Evolutionary conservation across 1,284 basidiomycete genomes (phyloP).

Genomic region (Heterobasidion irregulare): DNA sequence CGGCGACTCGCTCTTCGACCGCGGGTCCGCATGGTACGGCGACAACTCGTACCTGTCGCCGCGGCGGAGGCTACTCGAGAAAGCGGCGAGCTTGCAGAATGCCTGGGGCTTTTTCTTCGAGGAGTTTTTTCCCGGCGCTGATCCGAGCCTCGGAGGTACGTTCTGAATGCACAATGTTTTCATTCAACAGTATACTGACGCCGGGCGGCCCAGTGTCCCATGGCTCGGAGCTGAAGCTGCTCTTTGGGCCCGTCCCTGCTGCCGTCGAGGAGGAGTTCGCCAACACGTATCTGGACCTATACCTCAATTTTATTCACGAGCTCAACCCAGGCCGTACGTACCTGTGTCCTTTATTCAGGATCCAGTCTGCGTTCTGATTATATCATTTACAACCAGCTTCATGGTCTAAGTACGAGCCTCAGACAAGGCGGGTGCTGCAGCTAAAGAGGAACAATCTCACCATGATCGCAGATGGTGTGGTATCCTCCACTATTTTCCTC

Average conservation of each 20-base stretch:
- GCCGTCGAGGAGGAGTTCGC: conserved; percentile 12
- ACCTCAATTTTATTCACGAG: conserved; percentile 16
- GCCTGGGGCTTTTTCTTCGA: conserved; percentile 46
- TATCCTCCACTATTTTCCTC: background rate
- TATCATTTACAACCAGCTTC: background rate
- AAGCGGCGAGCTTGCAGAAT: conserved; percentile 34
- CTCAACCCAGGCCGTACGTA: conserved; percentile 15
- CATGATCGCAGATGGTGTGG: conserved; percentile 16
- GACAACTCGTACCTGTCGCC: conserved; percentile 44
- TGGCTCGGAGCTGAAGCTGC: conserved; percentile 13
- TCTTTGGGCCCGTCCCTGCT: conserved; percentile 13
- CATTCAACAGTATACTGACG: background rate
- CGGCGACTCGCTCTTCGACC: conserved; percentile 48
- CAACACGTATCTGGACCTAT: conserved; percentile 14
- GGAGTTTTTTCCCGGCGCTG: conserved; percentile 42
- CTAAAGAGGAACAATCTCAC: conserved; percentile 17
- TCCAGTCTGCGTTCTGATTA: background rate
- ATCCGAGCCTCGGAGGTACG: conserved; percentile 29
- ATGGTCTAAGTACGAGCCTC: conserved; percentile 14
- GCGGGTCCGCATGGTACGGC: conserved; percentile 44
- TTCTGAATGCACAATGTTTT: background rate
- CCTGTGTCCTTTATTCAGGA: background rate
- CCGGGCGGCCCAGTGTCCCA: conserved; percentile 6
- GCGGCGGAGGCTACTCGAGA: conserved; percentile 37
- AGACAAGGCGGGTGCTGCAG: conserved; percentile 14